These are phyloP conservation scores for Septoria linicola DNA, from an alignment of 2,329 filamentous ascomycete genomes.

Conservation along the genomic window DNA sequence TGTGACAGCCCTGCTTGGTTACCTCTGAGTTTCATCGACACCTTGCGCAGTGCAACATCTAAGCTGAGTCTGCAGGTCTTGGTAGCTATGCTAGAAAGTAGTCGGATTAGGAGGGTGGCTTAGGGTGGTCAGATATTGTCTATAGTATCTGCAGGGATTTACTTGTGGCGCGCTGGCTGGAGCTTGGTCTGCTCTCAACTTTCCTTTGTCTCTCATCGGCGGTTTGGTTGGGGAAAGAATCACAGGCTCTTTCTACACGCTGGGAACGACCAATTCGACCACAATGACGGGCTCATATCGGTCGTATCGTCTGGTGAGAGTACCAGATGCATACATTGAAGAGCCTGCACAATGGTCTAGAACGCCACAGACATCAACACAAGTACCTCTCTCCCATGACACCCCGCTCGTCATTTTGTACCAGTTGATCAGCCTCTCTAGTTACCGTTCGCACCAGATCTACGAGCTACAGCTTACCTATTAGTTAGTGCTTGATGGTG, in stretches of 20 bases:
- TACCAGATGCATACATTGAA: neutral
- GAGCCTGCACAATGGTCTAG: constrained; percentile 3
- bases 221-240: constrained; percentile 7
- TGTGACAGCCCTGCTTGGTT: too few species aligned
- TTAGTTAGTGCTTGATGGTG: neutral
- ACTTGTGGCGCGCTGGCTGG: neutral
- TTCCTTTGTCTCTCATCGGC: neutral
- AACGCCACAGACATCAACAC: constrained; percentile 16
- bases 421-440: neutral
- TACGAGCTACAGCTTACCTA: constrained; percentile 1
- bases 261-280: constrained; percentile 16
- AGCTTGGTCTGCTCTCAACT: neutral
- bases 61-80: too few species aligned
- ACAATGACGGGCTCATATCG: constrained; percentile 16
- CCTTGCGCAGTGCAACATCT: too few species aligned
- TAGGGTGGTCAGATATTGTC: neutral
- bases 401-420: constrained; percentile 7
- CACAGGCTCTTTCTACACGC: constrained; percentile 8
- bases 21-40: too few species aligned
- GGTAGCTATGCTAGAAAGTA: too few species aligned
- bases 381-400: neutral
- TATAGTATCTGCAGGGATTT: neutral
- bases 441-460: neutral
- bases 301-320: constrained; percentile 4
- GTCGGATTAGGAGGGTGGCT: too few species aligned